phyloP scores from a whole-genome alignment of 2,329 filamentous ascomycete genomes.

The Colletotrichum godetiae region DNA sequence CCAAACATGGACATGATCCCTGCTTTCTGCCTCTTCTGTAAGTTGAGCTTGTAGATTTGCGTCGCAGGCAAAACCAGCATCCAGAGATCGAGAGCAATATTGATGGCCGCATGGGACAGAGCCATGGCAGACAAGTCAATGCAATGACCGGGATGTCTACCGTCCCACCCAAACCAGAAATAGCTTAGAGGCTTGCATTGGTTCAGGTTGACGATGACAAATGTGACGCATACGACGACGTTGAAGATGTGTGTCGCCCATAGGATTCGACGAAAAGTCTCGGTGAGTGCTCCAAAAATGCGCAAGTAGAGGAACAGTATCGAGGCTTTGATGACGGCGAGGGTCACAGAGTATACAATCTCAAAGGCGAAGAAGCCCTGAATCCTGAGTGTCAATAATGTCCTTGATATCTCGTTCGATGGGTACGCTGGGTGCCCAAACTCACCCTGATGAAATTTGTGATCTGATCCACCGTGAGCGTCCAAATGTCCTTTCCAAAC shows the following conservation, averaged over 20 bases:
- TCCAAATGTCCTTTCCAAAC: conserved; percentile 28
- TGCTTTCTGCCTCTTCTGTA: conserved; percentile 28
- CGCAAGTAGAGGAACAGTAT: conserved; percentile 51
- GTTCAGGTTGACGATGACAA: conserved; percentile 49
- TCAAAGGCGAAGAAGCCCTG: conserved; percentile 31
- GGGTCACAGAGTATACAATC: conserved; percentile 39
- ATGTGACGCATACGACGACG: conserved; percentile 38
- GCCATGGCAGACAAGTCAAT: conserved; percentile 24
- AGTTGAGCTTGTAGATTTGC: conserved; percentile 28
- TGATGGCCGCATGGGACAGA: conserved; percentile 12
- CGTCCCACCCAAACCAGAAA: conserved; percentile 32
- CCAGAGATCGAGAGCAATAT: conserved; percentile 26
- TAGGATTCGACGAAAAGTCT: conserved; percentile 40
- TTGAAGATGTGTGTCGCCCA: conserved; percentile 37
- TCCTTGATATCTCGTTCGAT: neutral
- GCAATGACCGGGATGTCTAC: conserved; percentile 9
- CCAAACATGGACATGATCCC: conserved; percentile 32
- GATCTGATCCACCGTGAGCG: conserved; percentile 4
- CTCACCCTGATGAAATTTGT: conserved; percentile 8
- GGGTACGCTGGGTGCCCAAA: too few species aligned
- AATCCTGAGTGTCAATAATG: neutral
- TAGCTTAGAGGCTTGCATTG: conserved; percentile 30
- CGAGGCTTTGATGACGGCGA: conserved; percentile 52
- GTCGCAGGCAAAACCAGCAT: conserved; percentile 23
- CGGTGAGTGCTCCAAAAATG: conserved; percentile 47